Percentiles rank a stretch among this genome's conserved stretches.
phyloP scores from a whole-genome alignment of 75 land plant species.

The Sequoiadendron giganteum region DNA sequence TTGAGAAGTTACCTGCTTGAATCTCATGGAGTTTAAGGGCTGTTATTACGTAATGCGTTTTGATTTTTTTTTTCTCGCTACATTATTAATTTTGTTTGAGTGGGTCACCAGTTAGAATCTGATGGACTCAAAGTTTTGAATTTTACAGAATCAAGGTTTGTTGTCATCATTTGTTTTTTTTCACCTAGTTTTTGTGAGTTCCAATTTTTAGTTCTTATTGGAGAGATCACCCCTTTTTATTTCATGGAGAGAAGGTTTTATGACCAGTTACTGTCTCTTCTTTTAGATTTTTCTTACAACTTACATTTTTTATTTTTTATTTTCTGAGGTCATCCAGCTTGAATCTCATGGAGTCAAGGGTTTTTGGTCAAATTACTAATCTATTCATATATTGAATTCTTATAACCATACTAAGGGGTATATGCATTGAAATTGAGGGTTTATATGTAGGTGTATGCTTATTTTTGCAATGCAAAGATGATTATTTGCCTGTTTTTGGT shows the following conservation, averaged over 20 bases:
- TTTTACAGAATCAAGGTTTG: not conserved
- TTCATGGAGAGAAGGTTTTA: not conserved
- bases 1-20: too few species aligned
- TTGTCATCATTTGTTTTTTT: not conserved
- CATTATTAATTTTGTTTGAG: not conserved
- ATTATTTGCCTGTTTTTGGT: slow-evolving; percentile 1
- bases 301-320: not conserved
- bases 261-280: too few species aligned
- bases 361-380: not conserved
- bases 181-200: not conserved
- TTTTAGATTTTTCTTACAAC: not conserved
- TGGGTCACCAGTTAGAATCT: not conserved
- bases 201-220: not conserved
- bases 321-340: not conserved
- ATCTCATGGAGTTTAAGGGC: too few species aligned
- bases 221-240: not conserved
- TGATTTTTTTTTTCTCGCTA: not conserved
- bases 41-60: not conserved
- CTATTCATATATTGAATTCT: not conserved
- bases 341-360: not conserved
- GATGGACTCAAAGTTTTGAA: not conserved
- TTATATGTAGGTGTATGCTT: not conserved
- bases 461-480: not conserved
- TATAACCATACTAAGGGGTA: not conserved
- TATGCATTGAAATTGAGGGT: not conserved